Percentiles rank a stretch among this genome's conserved stretches.
These are phyloP conservation scores for Kazachstania bromeliacearum DNA, from an alignment of 805 yeast genomes.

Conservation along the genomic window DNA sequence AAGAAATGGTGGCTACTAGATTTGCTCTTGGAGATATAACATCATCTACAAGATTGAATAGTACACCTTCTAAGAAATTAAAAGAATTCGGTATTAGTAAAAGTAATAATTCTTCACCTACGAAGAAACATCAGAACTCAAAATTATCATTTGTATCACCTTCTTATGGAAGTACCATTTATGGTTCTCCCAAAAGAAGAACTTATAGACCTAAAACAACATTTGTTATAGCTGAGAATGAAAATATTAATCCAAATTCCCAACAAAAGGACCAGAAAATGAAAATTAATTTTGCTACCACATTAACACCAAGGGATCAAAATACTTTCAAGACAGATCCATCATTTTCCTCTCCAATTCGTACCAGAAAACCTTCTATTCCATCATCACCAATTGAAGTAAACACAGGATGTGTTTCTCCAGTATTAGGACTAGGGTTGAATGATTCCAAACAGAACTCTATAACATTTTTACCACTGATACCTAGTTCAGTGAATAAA, in stretches of 20 bases:
- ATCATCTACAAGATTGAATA: constrained; percentile 7
- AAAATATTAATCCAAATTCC: not conserved
- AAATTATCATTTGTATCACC: constrained; percentile 3
- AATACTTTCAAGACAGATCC: constrained; percentile 1
- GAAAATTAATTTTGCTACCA: constrained; percentile 4
- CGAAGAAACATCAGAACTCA: constrained; percentile 1
- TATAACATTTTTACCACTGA: constrained; percentile 1
- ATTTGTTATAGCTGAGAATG: not conserved
- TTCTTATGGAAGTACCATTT: constrained; percentile 3
- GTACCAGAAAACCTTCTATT: not conserved
- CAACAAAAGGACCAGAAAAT: constrained; percentile 5
- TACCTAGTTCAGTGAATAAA: not conserved
- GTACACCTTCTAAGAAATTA: constrained; percentile 8
- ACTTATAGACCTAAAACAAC: constrained; percentile 3
- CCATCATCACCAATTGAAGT: constrained; percentile 3
- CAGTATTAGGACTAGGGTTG: constrained; percentile 6
- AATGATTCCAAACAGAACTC: constrained; percentile 3
- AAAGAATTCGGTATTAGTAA: constrained; percentile 5
- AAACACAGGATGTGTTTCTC: constrained; percentile 3
- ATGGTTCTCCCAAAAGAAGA: constrained; percentile 13
- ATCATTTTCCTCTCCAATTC: constrained; percentile 3
- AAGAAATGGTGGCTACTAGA: constrained; percentile 6
- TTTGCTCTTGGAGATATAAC: constrained; percentile 9
- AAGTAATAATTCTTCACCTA: constrained; percentile 3
- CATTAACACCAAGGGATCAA: constrained; percentile 3